Base-by-base conservation (phyloP, 23 red algal genomes). In the Gracilariopsis chorda region DNA sequence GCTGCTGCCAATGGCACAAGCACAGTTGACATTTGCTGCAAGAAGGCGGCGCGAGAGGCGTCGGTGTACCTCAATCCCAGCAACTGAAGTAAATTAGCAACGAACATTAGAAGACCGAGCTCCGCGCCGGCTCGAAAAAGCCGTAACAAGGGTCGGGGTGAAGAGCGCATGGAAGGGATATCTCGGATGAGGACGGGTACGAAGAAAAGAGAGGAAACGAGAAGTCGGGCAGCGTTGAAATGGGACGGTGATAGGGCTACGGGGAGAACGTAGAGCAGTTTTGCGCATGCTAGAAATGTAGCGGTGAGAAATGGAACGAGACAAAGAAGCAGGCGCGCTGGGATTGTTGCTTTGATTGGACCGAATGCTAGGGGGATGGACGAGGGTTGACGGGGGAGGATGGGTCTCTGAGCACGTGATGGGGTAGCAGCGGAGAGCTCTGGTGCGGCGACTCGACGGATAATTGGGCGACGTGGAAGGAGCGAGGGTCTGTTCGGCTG, bases 1-100 rank as follows among this genome's bases (percentile, higher is more conserved):
- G 73, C 51, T 7, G 88, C 75, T 14, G 81, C 44, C 25, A 95
- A 30, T 23, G 96, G 96, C 27, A 98, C 92, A 48, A 98, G 60
- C 19, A 98, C 81, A 14, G 88, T 95, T 23, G 90, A 85, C 45
- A 93, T 73, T 57, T 98, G 96, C 0, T 83, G 82, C 28, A 98
- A 62, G 71, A 98, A 98, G 2, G 96, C 86, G 51, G 83, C 96
- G 10, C 93, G 87, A 17, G 96, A 92, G 5, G 96, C 96, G 29
- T 92, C 49, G 4, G 92, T 95, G 62, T 78, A 80, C 48, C 59
- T 48, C 32, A 98, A 78, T 45, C 88, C 96, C 39, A 93, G 32
- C 16, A 94, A 48, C 69, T 95, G 92, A 19, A 87, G 40, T 48
- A 90, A 58, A 60, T 95, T 95, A 32, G 75, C 96, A 44, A 92